These are phyloP conservation scores for Aphanomyces astaci DNA, from an alignment of 352 stramenopile species.

Conservation along the genomic window DNA sequence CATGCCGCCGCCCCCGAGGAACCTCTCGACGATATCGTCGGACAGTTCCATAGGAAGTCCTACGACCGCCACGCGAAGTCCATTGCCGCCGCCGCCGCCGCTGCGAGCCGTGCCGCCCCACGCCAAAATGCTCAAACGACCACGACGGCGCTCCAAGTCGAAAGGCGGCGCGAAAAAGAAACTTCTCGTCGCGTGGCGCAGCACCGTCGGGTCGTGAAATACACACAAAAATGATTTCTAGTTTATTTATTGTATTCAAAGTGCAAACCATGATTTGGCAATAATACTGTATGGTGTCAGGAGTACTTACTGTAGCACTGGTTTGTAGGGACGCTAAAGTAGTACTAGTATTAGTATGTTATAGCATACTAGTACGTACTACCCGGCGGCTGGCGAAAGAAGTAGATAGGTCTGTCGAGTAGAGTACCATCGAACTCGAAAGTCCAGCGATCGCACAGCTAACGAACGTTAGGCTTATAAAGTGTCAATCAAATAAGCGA, in stretches of 20 bases:
- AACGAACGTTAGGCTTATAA: too few relatives aligned
- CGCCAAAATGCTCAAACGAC: slow-evolving; percentile 8
- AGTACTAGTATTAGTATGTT: too few relatives aligned
- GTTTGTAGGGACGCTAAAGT: too few relatives aligned
- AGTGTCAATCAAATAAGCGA: too few relatives aligned
- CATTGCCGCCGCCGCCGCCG: background rate
- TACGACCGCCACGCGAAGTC: background rate
- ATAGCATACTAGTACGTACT: too few relatives aligned
- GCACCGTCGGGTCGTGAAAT: background rate
- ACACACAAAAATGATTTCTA: background rate
- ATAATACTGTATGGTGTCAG: too few relatives aligned
- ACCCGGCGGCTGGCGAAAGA: too few relatives aligned
- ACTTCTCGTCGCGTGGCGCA: background rate
- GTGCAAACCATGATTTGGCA: too few relatives aligned
- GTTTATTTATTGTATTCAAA: background rate
- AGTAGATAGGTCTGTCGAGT: too few relatives aligned
- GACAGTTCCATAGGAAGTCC: background rate
- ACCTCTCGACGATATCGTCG: background rate
- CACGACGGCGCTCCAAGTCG: slow-evolving; percentile 1
- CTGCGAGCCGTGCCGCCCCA: background rate
- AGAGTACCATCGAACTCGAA: too few relatives aligned
- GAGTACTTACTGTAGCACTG: too few relatives aligned
- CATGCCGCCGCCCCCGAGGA: background rate
- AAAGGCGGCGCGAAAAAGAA: slow-evolving; percentile 13
- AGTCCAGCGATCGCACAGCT: too few relatives aligned